Evolutionary conservation across 2,329 filamentous ascomycete species (phyloP).

Genomic region (Fusarium sp.): DNA sequence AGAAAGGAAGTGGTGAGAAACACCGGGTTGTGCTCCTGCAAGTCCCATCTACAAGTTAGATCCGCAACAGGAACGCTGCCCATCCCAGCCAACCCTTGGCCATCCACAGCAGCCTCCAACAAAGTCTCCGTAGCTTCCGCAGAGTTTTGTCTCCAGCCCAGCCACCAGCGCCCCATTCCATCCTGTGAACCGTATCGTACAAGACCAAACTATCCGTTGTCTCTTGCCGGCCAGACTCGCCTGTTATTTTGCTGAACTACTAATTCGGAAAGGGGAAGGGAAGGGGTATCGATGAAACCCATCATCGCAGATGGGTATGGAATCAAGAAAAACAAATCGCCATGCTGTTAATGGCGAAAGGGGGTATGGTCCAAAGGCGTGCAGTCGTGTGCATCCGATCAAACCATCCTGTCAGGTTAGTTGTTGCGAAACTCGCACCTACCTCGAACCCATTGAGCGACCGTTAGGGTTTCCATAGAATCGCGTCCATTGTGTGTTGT

Average conservation of each 20-base stretch:
- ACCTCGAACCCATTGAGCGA: slow-evolving; percentile 10
- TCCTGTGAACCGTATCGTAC: slow-evolving; percentile 27
- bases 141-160: slow-evolving; percentile 17
- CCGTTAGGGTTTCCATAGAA: neutral
- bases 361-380: neutral
- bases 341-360: slow-evolving; percentile 8
- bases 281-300: slow-evolving; percentile 40
- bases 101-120: slow-evolving; percentile 5
- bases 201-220: slow-evolving; percentile 20
- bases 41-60: slow-evolving; percentile 11
- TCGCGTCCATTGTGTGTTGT: slow-evolving; percentile 3
- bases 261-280: slow-evolving; percentile 20
- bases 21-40: slow-evolving; percentile 8
- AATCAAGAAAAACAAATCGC: slow-evolving; percentile 17
- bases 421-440: slow-evolving; percentile 27
- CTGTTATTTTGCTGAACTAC: slow-evolving; percentile 15
- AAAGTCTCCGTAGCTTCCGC: slow-evolving; percentile 6
- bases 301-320: slow-evolving; percentile 21
- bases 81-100: neutral
- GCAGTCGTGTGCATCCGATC: slow-evolving; percentile 8
- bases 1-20: slow-evolving; percentile 2
- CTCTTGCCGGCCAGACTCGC: slow-evolving; percentile 27
- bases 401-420: slow-evolving; percentile 34
- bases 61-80: slow-evolving; percentile 18
- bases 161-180: slow-evolving; percentile 35